Percentiles rank a stretch among this genome's conserved stretches.
phyloP scores from a whole-genome alignment of 1,139 yeast species.

The Meyerozyma carpophila region DNA sequence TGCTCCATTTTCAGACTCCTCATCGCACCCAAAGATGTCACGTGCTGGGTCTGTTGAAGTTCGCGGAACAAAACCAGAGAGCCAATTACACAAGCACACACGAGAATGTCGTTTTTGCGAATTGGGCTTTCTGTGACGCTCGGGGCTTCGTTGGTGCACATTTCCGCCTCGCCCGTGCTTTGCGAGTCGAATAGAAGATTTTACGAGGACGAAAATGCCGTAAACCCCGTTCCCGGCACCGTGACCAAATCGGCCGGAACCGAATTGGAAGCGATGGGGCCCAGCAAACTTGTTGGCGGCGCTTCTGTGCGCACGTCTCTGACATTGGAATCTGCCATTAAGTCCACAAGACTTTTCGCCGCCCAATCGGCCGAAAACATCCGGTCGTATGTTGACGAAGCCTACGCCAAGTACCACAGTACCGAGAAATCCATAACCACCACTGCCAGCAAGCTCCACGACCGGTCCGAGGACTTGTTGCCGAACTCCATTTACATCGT shows the following conservation, averaged over 20 bases:
- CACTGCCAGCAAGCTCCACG: slow-evolving; percentile 66
- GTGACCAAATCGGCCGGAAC: slow-evolving; percentile 47
- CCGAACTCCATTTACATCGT: slow-evolving; percentile 72
- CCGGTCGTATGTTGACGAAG: slow-evolving; percentile 23
- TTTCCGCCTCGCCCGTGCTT: slow-evolving; percentile 7
- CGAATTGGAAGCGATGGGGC: slow-evolving; percentile 33
- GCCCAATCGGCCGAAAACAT: slow-evolving; percentile 26
- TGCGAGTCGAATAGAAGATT: slow-evolving; percentile 43
- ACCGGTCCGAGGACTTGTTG: slow-evolving; percentile 64
- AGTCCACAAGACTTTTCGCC: slow-evolving; percentile 32
- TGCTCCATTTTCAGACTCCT: not conserved
- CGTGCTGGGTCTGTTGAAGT: not conserved
- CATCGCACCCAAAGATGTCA: not conserved
- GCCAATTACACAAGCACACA: not conserved
- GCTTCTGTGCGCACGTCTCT: slow-evolving; percentile 51
- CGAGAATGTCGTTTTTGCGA: not conserved
- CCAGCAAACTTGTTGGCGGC: slow-evolving; percentile 49
- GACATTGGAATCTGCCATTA: slow-evolving; percentile 44
- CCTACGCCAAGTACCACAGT: slow-evolving; percentile 47
- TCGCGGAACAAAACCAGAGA: not conserved
- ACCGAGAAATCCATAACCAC: slow-evolving; percentile 64
- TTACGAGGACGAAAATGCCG: slow-evolving; percentile 54
- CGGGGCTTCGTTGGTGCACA: slow-evolving; percentile 2
- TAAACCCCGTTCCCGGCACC: slow-evolving; percentile 51
- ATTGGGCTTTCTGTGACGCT: not conserved